Evolutionary conservation across 306 rosid genomes (phyloP), one percentile per base, ranked within the genome.

Genomic region (Malus sieversii): DNA sequence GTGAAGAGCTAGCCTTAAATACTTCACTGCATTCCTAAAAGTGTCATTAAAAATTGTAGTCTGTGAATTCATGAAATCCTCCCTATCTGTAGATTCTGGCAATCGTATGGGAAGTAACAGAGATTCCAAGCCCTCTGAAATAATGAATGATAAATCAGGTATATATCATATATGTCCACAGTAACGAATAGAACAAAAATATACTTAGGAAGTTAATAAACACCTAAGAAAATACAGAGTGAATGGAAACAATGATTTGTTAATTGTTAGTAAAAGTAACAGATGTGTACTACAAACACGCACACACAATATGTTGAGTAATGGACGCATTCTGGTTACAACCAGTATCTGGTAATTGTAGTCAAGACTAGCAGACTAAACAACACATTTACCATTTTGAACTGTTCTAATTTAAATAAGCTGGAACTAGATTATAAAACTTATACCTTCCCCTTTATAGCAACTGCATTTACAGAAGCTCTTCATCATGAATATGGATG

Each of bases 21-120:
- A 78, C 79, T 85, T 89, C 73, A 88, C 84, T 32, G 97, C 95
- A 59, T 79, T 71, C 80, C 68, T 80, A 70, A 86, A 86, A 68
- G 87, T 44, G 73, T 80, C 88, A 79, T 83, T 86, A 72, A 80
- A 75, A 74, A 86, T 79, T 73, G 79, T 68, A 64, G 42, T 64
- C 69, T 82, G 81, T 76, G 58, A 11, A 80, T 63, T 8, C 38
- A 81, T 76, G 82, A 87, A 80, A 38, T 87, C 85, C 84, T 83
- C 86, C 73, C 68, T 80, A 66, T 85, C 77, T 14, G 32, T 42
- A 22, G 81, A 77, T 14, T 79, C 79, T 38, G 93, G 85, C 77
- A 91, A 85, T 71, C 62, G 76, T 78, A 94, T 79, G 65, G 98
- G 98, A 75, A 94, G 76, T 83, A 91, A 77, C 76, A 86, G 77